Evolutionary conservation across 108 stramenopile genomes (phyloP), one percentile per base, ranked within the genome.

Genomic region (Conticribra guillardii): DNA sequence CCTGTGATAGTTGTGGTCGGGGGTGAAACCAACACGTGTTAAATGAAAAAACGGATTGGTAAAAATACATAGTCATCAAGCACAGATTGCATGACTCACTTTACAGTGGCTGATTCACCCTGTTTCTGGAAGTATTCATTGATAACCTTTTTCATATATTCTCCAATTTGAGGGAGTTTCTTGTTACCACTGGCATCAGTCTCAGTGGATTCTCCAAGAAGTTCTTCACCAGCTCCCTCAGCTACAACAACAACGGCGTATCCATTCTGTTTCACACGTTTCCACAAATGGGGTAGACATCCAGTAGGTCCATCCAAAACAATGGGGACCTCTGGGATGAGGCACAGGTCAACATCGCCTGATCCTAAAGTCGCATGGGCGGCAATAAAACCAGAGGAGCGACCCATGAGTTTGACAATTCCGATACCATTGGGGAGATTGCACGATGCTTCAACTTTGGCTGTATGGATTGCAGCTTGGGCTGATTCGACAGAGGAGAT

Each of bases 181-280:
- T 89, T 88, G 79, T 99, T 97, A 9, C 98, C 98, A 75, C 96
- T 90, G 18, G 97, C 97, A 84, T 98, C 98, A 3, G 73, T 86
- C 54, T 96, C 96, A 0, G 88, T 92, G 54, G 82, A 89, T 41
- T 73, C 72, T 27, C 96, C 96, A 33, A 98, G 71, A 15, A 98
- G 73, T 49, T 98, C 98, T 81, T 98, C 96, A 1, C 98, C 98
- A 5, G 98, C 98, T 2, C 98, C 98, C 71, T 99, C 98, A 7
- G 98, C 98, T 27, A 98, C 97, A 7, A 99, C 98, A 31, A 99
- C 85, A 24, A 99, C 98, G 14, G 98, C 98, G 81, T 97, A 97
- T 51, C 97, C 97, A 83, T 97, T 92, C 27, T 97, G 66, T 59
- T 89, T 87, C 45, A 98, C 86, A 37, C 86, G 76, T 45, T 87